A percentile compares a stretch with the other conserved stretches of the same genome.
Conservation (phyloP, 108 stramenopile species). For the Cyclotella sp. region DNA sequence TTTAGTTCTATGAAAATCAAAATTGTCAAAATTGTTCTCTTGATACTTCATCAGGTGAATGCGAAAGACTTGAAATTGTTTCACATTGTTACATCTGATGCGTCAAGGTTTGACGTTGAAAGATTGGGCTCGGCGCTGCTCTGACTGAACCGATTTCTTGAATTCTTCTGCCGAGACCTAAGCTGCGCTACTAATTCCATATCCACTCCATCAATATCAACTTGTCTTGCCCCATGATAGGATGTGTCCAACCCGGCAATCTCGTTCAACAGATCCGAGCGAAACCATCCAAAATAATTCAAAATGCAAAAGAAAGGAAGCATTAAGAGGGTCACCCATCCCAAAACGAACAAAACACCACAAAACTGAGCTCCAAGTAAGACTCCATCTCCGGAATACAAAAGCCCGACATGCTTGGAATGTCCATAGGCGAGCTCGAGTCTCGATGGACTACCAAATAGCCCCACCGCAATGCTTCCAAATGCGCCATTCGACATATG, state of each 20-base stretch:
- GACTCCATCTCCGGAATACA: slow-evolving; percentile 58
- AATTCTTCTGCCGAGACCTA: neutral
- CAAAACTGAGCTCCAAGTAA: slow-evolving; percentile 69
- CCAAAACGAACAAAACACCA: slow-evolving; percentile 73
- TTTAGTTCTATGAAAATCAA: too few relatives aligned
- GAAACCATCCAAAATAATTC: slow-evolving; percentile 55
- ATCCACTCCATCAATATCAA: slow-evolving; percentile 16
- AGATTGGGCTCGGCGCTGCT: slow-evolving; percentile 9
- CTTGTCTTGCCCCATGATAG: slow-evolving; percentile 61
- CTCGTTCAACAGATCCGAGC: slow-evolving; percentile 63
- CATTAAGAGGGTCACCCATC: slow-evolving; percentile 73
- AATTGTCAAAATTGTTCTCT: too few relatives aligned
- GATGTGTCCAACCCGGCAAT: slow-evolving; percentile 74
- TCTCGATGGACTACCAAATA: slow-evolving; percentile 67
- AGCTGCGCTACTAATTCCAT: slow-evolving; percentile 13
- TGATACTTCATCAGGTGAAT: too few relatives aligned
- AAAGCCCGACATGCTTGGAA: slow-evolving; percentile 22
- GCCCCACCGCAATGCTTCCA: slow-evolving; percentile 83
- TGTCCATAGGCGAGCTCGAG: slow-evolving; percentile 47
- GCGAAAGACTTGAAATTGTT: neutral
- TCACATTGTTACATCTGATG: neutral
- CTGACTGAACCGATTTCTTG: slow-evolving; percentile 20
- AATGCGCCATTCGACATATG: slow-evolving; percentile 86
- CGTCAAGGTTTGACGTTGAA: neutral
- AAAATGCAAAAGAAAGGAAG: slow-evolving; percentile 70